phyloP scores from a whole-genome alignment of 192 early-diverging fungal genomes.

The Umbelopsis vinacea region DNA sequence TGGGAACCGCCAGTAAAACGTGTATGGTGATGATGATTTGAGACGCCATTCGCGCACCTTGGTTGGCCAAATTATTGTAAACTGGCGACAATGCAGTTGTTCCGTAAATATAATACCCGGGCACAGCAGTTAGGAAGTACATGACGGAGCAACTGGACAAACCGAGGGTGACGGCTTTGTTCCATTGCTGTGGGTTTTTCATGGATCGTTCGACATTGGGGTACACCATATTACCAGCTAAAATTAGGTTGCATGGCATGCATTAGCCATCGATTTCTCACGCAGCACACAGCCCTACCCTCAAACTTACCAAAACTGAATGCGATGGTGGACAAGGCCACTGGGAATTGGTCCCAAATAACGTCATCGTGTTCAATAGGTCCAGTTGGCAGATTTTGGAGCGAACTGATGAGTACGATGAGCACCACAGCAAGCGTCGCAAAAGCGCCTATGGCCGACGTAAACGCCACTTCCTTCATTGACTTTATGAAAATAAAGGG shows the following conservation, averaged over 20 bases:
- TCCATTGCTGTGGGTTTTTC: constrained; percentile 71
- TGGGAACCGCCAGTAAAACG: constrained; percentile 78
- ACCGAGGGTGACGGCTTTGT: constrained; percentile 56
- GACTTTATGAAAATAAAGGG: constrained; percentile 73
- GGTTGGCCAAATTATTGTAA: constrained; percentile 65
- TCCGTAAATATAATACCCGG: constrained; percentile 79
- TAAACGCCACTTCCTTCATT: constrained; percentile 76
- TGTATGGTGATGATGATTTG: constrained; percentile 76
- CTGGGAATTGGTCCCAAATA: constrained; percentile 58
- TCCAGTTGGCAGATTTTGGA: constrained; percentile 9
- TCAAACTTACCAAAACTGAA: constrained; percentile 62
- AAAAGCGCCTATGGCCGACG: constrained; percentile 68
- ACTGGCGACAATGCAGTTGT: constrained; percentile 63
- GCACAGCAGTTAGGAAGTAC: constrained; percentile 69
- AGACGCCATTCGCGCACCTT: constrained; percentile 60
- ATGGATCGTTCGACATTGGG: constrained; percentile 79
- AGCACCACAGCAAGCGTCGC: constrained; percentile 71
- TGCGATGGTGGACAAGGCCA: constrained; percentile 69
- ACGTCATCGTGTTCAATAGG: constrained; percentile 40
- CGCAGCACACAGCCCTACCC: background rate
- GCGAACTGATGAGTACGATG: constrained; percentile 60
- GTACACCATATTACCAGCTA: constrained; percentile 75
- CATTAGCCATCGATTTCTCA: background rate
- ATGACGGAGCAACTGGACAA: constrained; percentile 62
- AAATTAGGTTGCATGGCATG: background rate